Conservation (phyloP, 2,329 filamentous ascomycete species). For the Ceratocystiopsis sp. region DNA sequence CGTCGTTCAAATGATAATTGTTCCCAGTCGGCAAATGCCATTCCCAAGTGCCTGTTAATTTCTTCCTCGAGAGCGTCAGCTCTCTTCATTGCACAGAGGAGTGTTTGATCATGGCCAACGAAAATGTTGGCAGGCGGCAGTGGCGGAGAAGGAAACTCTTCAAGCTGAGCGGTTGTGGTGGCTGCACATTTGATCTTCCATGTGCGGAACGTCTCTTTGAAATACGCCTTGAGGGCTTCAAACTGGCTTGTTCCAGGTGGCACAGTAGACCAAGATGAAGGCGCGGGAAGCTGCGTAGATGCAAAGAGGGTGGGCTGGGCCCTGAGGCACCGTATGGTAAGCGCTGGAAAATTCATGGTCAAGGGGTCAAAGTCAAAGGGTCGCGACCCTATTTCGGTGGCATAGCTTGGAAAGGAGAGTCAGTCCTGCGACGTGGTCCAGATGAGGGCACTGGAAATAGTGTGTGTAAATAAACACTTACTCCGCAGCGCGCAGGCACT, state of each 20-base stretch:
- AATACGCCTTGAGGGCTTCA: conserved; percentile 50
- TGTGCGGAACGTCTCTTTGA: conserved; percentile 48
- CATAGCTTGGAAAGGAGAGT: conserved; percentile 13
- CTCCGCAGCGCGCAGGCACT: no score
- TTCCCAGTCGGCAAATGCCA: conserved; percentile 63
- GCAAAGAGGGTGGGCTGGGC: conserved; percentile 71
- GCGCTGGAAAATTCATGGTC: conserved; percentile 67
- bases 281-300: conserved; percentile 58
- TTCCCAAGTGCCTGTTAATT: conserved; percentile 58
- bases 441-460: no score
- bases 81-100: conserved; percentile 8
- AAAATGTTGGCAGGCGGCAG: conserved; percentile 16
- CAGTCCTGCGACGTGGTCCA: no score
- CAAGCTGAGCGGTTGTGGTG: conserved; percentile 29
- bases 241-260: conserved; percentile 60
- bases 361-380: conserved; percentile 73
- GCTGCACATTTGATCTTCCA: conserved; percentile 41
- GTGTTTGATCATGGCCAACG: no score
- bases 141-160: conserved; percentile 34
- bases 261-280: conserved; percentile 64
- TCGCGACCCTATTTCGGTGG: conserved; percentile 34
- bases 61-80: conserved; percentile 49
- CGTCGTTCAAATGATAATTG: conserved; percentile 38
- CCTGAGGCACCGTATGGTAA: conserved; percentile 67
- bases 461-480: no score